Conservation (phyloP, 805 yeast genomes). For the Wickerhamomyces bovis region DNA sequence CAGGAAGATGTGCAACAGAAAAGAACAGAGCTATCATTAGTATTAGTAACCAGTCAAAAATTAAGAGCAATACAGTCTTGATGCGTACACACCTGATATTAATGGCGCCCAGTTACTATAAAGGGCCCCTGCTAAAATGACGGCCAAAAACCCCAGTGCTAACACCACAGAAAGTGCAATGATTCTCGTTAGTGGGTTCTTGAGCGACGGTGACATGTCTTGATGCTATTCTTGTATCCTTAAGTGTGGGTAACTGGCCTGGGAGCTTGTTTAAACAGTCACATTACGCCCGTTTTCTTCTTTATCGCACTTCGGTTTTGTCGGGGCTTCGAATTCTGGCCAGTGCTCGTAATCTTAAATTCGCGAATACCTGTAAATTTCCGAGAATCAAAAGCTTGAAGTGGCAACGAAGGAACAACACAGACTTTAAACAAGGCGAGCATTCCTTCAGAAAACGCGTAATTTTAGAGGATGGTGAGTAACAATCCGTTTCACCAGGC, state of each 20-base stretch:
- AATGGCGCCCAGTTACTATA: slow-evolving; percentile 78
- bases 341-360: not conserved
- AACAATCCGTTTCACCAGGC: not conserved
- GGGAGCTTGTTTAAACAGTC: not conserved
- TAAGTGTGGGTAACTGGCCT: not conserved
- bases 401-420: not conserved
- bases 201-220: not conserved
- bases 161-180: slow-evolving; percentile 69
- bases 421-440: not conserved
- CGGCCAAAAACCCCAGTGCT: slow-evolving; percentile 71
- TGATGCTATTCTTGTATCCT: not conserved
- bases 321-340: not conserved
- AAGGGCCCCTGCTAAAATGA: slow-evolving; percentile 69
- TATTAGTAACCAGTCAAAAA: not conserved
- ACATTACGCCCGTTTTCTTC: not conserved
- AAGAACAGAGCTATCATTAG: slow-evolving; percentile 36
- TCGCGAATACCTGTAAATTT: not conserved
- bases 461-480: not conserved
- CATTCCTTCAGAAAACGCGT: not conserved
- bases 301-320: not conserved
- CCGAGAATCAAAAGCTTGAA: not conserved
- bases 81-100: slow-evolving; percentile 37
- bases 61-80: not conserved
- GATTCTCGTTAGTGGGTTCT: slow-evolving; percentile 63
- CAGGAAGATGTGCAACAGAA: slow-evolving; percentile 52